Percentiles rank a stretch among this genome's conserved stretches.
These are phyloP conservation scores for Lathyrus sativus DNA, from an alignment of 306 rosid genomes.

Conservation along the genomic window DNA sequence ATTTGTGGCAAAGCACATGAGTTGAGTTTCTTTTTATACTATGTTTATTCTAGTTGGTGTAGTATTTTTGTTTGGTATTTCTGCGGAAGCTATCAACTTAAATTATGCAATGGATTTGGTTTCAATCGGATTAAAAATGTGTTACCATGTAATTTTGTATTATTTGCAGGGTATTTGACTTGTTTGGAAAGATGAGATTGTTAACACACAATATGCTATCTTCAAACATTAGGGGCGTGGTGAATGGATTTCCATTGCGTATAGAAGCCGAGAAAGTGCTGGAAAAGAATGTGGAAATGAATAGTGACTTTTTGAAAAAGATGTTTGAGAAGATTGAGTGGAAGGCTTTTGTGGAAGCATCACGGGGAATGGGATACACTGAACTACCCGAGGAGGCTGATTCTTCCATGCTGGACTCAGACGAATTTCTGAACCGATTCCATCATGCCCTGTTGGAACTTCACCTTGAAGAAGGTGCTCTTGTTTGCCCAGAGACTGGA, in stretches of 20 bases:
- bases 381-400: slow-evolving; percentile 83
- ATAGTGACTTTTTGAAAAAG: slow-evolving; percentile 59
- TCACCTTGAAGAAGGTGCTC: slow-evolving; percentile 90
- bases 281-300: slow-evolving; percentile 74
- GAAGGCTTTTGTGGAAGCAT: slow-evolving; percentile 67
- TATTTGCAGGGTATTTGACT: background rate
- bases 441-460: slow-evolving; percentile 93
- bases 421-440: slow-evolving; percentile 69
- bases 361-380: slow-evolving; percentile 63
- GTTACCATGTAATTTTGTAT: too few relatives aligned
- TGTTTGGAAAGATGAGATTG: slow-evolving; percentile 61
- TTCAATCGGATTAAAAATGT: background rate
- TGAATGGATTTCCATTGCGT: slow-evolving; percentile 76
- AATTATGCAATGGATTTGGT: background rate
- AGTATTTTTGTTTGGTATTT: too few relatives aligned
- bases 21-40: background rate
- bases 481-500: slow-evolving; percentile 78
- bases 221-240: slow-evolving; percentile 80
- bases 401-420: slow-evolving; percentile 64
- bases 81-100: background rate
- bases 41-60: too few relatives aligned
- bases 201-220: slow-evolving; percentile 92
- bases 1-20: background rate
- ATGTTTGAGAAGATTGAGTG: slow-evolving; percentile 83
- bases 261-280: slow-evolving; percentile 72